phyloP scores from a whole-genome alignment of 257 asterid genomes.

The Scutellaria baicalensis region DNA sequence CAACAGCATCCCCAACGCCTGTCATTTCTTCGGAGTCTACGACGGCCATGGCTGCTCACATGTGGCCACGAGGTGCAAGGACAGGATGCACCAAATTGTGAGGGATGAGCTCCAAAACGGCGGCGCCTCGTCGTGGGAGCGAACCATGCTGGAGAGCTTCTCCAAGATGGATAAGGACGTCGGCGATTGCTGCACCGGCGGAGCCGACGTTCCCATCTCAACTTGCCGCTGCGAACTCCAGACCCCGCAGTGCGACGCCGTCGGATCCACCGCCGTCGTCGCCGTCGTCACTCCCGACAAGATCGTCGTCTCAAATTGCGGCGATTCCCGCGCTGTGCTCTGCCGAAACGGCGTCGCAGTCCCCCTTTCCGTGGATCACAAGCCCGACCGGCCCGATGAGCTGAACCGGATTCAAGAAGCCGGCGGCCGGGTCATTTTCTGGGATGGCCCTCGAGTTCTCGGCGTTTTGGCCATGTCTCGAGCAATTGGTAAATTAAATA shows the following conservation, averaged over 20 bases:
- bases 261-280: conserved; percentile 95
- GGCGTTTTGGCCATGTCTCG: conserved; percentile 93
- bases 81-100: conserved; percentile 90
- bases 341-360: conserved; percentile 79
- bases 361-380: conserved; percentile 87
- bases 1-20: conserved; percentile 2
- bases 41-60: conserved; percentile 99
- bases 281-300: conserved; percentile 67
- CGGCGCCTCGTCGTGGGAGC: conserved; percentile 50
- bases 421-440: conserved; percentile 91
- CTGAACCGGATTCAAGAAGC: conserved; percentile 72
- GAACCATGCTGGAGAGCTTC: conserved; percentile 49
- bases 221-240: conserved; percentile 81
- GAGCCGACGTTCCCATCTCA: conserved; percentile 16
- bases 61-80: conserved; percentile 78
- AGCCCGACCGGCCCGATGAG: conserved; percentile 95
- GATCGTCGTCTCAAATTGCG: conserved; percentile 79
- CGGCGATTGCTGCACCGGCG: conserved; percentile 28
- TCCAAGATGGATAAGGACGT: conserved; percentile 73
- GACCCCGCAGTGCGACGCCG: conserved; percentile 92
- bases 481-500: conserved; percentile 52
- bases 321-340: conserved; percentile 95
- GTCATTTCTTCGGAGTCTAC: conserved; percentile 78
- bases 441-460: conserved; percentile 90
- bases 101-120: conserved; percentile 39